Conservation (phyloP, 192 early-diverging fungal species). For the Kickxella alabastrina region DNA sequence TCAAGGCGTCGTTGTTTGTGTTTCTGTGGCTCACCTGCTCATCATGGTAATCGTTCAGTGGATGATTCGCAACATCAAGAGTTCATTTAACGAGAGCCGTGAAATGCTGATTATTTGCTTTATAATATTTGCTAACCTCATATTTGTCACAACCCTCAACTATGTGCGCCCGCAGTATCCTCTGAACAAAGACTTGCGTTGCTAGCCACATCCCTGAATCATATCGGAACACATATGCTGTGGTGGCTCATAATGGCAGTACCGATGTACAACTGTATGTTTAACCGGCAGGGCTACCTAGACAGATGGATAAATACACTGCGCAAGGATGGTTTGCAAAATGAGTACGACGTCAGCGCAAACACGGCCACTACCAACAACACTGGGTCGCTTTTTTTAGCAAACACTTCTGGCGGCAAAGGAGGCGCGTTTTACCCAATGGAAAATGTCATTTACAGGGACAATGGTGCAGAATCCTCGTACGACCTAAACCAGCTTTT, state of each 20-base stretch:
- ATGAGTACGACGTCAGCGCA: constrained; percentile 12
- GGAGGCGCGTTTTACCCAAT: neutral
- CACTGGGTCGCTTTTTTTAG: neutral
- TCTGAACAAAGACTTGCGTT: constrained; percentile 11
- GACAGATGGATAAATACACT: constrained; percentile 19
- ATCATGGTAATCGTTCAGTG: constrained; percentile 22
- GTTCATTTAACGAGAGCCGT: constrained; percentile 49
- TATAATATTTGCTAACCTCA: constrained; percentile 18
- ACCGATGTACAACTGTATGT: constrained; percentile 24
- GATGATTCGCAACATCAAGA: constrained; percentile 45
- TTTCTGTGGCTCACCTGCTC: constrained; percentile 37
- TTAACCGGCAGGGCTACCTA: constrained; percentile 18
- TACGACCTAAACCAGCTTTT: too few relatives aligned
- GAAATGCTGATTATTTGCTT: constrained; percentile 22
- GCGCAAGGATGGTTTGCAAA: constrained; percentile 29
- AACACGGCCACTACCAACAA: neutral
- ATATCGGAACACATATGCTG: constrained; percentile 20
- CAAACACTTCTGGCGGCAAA: too few relatives aligned
- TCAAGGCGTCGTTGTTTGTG: constrained; percentile 36
- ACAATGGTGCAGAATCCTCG: too few relatives aligned
- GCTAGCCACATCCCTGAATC: constrained; percentile 28
- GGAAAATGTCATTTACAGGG: neutral
- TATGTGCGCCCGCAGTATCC: constrained; percentile 24
- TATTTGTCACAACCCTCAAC: constrained; percentile 31
- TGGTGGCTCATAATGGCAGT: constrained; percentile 46